phyloP scores from a whole-genome alignment of 768 basidiomycete genomes.

The Suillus hirtellus region DNA sequence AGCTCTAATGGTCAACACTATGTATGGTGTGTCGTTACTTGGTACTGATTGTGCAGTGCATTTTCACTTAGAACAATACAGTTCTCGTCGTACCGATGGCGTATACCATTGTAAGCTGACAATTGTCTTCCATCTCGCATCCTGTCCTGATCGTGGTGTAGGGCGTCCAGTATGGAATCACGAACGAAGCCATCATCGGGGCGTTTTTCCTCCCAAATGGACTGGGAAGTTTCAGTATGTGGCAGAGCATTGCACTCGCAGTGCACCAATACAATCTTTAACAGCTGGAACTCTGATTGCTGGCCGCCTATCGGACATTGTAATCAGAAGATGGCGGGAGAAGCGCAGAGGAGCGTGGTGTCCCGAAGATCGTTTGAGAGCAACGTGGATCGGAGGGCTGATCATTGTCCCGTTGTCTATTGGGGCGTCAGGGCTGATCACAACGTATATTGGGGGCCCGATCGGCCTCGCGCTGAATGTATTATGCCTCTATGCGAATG shows the following conservation, averaged over 20 bases:
- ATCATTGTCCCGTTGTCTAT: constrained; percentile 56
- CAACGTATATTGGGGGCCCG: constrained; percentile 48
- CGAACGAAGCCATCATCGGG: constrained; percentile 24
- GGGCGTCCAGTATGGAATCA: constrained; percentile 44
- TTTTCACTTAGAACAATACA: constrained; percentile 8
- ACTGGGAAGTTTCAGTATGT: constrained; percentile 27
- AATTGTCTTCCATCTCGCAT: neutral
- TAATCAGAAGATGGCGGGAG: constrained; percentile 48
- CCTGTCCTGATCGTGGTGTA: constrained; percentile 23
- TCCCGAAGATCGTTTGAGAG: constrained; percentile 69
- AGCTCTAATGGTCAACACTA: constrained; percentile 26
- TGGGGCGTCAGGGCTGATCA: constrained; percentile 49
- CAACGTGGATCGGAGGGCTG: constrained; percentile 44
- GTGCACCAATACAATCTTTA: neutral
- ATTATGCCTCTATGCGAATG: constrained; percentile 60
- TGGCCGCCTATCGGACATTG: constrained; percentile 57
- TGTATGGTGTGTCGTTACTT: constrained; percentile 35
- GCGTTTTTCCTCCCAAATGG: constrained; percentile 28
- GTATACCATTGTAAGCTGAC: constrained; percentile 57
- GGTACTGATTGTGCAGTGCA: no score
- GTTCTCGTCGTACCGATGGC: constrained; percentile 59
- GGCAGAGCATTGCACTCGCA: neutral
- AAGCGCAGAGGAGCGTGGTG: constrained; percentile 58
- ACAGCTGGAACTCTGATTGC: constrained; percentile 61
- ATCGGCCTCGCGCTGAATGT: constrained; percentile 53